phyloP scores from a whole-genome alignment of 2,329 filamentous ascomycete species.

The Penicillium sp. region DNA sequence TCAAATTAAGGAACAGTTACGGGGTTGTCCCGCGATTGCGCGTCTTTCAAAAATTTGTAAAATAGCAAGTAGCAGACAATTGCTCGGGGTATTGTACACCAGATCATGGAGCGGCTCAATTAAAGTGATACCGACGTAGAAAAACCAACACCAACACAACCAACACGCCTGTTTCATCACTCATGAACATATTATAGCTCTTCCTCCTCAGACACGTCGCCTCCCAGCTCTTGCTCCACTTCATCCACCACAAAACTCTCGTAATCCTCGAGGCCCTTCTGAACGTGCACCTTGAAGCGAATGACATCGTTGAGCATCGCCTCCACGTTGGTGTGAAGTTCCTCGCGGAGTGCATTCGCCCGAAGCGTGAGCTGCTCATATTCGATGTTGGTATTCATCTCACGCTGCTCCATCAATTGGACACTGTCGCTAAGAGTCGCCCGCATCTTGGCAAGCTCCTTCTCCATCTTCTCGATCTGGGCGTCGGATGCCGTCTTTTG shows the following conservation, averaged over 20 bases:
- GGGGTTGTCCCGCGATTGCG: conserved; percentile 5
- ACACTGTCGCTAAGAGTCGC: conserved; percentile 77
- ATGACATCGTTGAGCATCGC: conserved; percentile 95
- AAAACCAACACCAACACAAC: not conserved
- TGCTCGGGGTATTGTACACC: conserved; percentile 9
- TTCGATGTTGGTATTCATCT: conserved; percentile 95
- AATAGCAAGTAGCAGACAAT: conserved; percentile 8
- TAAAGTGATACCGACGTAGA: conserved; percentile 12
- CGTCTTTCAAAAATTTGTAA: not conserved
- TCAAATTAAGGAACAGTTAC: conserved; percentile 7
- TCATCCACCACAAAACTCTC: conserved; percentile 91
- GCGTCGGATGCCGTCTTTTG: conserved; percentile 85
- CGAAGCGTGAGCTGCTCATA: conserved; percentile 88
- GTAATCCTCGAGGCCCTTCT: conserved; percentile 88
- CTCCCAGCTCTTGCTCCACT: conserved; percentile 77
- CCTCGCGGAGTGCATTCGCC: conserved; percentile 80
- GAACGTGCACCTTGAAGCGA: conserved; percentile 96
- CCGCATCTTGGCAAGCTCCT: conserved; percentile 91
- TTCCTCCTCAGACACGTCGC: conserved; percentile 50
- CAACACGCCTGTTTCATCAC: conserved; percentile 9
- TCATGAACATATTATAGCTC: conserved; percentile 19
- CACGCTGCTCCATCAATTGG: conserved; percentile 85
- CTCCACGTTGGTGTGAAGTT: conserved; percentile 95
- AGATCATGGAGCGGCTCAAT: conserved; percentile 7
- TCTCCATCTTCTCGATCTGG: conserved; percentile 98